Percentiles rank a stretch among this genome's conserved stretches.
These are phyloP conservation scores for Arthrobotrys pseudoclavata DNA, from an alignment of 2,329 filamentous ascomycete species.

Conservation along the genomic window DNA sequence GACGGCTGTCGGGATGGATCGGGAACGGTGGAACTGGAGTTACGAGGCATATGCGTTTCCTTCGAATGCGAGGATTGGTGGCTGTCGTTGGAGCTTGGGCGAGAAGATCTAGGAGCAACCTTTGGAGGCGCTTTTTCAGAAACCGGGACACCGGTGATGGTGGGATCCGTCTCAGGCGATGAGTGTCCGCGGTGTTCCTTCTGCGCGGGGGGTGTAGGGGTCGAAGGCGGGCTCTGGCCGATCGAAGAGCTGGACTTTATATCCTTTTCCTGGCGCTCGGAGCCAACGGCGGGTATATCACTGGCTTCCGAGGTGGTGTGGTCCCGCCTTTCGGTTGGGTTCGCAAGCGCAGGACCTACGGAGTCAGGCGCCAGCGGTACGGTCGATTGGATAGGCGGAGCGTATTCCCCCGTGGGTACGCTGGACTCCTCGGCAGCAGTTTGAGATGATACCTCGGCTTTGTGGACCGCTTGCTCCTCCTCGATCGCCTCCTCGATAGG, in stretches of 20 bases:
- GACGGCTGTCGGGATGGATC: conserved; percentile 66
- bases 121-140: conserved; percentile 34
- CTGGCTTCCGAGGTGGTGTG: background rate
- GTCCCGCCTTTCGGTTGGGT: conserved; percentile 24
- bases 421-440: conserved; percentile 15
- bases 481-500: conserved; percentile 62
- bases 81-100: conserved; percentile 62
- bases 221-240: conserved; percentile 24
- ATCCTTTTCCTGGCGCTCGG: conserved; percentile 47
- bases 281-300: conserved; percentile 15
- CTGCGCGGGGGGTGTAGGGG: conserved; percentile 20
- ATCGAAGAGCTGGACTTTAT: conserved; percentile 28
- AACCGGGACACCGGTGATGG: conserved; percentile 34
- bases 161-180: conserved; percentile 34
- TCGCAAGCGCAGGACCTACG: conserved; percentile 41
- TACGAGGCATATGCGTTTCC: conserved; percentile 50
- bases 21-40: conserved; percentile 59
- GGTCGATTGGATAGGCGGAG: conserved; percentile 37
- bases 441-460: conserved; percentile 20
- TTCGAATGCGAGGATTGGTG: conserved; percentile 60
- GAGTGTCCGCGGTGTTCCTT: conserved; percentile 3
- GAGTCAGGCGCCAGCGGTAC: conserved; percentile 18
- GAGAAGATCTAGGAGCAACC: conserved; percentile 14
- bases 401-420: conserved; percentile 23
- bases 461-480: conserved; percentile 36